Evolutionary conservation across 1,284 basidiomycete genomes (phyloP), one percentile per base, ranked within the genome.

Genomic region (Ustilago tritici): DNA sequence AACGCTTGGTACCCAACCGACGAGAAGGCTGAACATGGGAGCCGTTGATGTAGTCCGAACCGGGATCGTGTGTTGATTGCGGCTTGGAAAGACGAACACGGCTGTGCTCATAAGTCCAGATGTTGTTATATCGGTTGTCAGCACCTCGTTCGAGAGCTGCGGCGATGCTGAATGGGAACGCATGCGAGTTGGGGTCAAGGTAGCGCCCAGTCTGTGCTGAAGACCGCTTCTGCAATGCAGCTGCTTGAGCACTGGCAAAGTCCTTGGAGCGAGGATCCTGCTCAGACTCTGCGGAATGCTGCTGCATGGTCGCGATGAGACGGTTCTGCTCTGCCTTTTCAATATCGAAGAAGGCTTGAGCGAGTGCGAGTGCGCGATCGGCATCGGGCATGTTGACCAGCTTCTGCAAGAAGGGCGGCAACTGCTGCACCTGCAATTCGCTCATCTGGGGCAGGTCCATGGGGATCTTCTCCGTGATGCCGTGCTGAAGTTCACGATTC

Each of bases 31-130:
- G 67, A 34, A 85, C 63, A 35, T 68, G 84, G 4, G 82, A 84
- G 11, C 74, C 84, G 54, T 86, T 86, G 56, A 86, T 53, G 63
- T 86, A 86, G 38, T 81, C 80, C 7, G 78, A 79, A 8, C 79
- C 80, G 4, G 79, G 61, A 43, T 83, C 81, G 34, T 61, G 47
- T 5, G 59, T 38, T 4, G 57, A 60, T 12, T 68, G 63, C 4
- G 80, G 79, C 49, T 65, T 62, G 23, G 53, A 47, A 17, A 83
- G 71, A 55, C 79, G 76, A 4, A 87, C 83, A n/a, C 85, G 83
- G 52, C 81, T 92, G 84, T 95, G 93, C 83, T 97, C 95, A 82
- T 95, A 98, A 0, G 95, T 95, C 95, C 95, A 98, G 63, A 98
- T 96, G 84, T 98, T 93, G 82, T 95, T 95, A 86, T 86, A 89